Evolutionary conservation across 257 asterid genomes (phyloP).

Genomic region (Haberlea rhodopensis): DNA sequence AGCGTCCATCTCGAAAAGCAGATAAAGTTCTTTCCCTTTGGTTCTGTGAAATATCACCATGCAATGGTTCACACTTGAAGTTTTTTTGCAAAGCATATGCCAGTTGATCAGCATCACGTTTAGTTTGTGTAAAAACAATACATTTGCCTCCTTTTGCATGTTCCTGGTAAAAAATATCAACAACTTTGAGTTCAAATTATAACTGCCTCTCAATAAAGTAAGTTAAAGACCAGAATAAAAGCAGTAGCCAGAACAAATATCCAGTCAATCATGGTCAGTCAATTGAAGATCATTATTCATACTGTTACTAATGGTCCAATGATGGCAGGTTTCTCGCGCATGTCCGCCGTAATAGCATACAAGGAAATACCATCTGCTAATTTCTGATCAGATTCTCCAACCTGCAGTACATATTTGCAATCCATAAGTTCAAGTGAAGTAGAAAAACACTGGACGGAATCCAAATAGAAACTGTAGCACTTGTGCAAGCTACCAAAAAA

Average conservation of each 20-base stretch:
- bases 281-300: constrained; percentile 25
- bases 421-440: constrained; percentile 18
- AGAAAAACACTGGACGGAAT: constrained; percentile 3
- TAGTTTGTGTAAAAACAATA: constrained; percentile 90
- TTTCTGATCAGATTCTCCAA: constrained; percentile 90
- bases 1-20: constrained; percentile 70
- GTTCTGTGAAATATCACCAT: constrained; percentile 86
- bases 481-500: neutral
- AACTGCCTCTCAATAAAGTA: neutral
- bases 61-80: constrained; percentile 82
- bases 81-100: constrained; percentile 61
- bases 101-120: constrained; percentile 91
- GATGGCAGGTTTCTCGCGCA: constrained; percentile 65
- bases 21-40: constrained; percentile 89
- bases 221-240: neutral
- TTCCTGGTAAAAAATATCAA: constrained; percentile 42
- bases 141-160: constrained; percentile 97
- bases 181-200: constrained; percentile 9
- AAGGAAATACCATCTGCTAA: constrained; percentile 85
- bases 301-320: constrained; percentile 76
- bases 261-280: neutral
- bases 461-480: constrained; percentile 8
- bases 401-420: constrained; percentile 49
- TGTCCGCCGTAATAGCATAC: constrained; percentile 58
- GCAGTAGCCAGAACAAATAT: neutral